Evolutionary conservation across 2,329 filamentous ascomycete species (phyloP).

Genomic region (Zalaria sp.): DNA sequence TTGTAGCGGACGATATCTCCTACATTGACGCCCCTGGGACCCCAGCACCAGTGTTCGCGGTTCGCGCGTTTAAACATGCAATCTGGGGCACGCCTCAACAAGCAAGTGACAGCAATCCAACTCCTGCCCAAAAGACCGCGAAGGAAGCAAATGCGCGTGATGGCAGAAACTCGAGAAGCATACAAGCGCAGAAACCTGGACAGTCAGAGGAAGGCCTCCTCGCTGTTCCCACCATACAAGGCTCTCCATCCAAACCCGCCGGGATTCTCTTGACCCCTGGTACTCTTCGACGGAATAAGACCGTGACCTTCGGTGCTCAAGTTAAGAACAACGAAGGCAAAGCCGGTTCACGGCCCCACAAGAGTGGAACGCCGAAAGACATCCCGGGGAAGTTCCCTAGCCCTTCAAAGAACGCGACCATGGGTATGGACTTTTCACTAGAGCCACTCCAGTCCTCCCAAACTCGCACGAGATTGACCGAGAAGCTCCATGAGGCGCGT

Average conservation of each 20-base stretch:
- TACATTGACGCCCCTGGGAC: slow-evolving; percentile 44
- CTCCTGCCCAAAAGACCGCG: neutral
- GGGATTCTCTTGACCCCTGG: slow-evolving; percentile 52
- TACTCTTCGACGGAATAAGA: slow-evolving; percentile 40
- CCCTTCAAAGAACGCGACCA: slow-evolving; percentile 30
- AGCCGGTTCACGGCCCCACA: slow-evolving; percentile 26
- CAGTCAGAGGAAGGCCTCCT: neutral
- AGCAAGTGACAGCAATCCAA: slow-evolving; percentile 22
- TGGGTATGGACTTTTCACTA: slow-evolving; percentile 11
- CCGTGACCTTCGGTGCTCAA: slow-evolving; percentile 45
- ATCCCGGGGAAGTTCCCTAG: slow-evolving; percentile 35
- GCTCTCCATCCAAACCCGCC: slow-evolving; percentile 32
- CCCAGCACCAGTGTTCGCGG: slow-evolving; percentile 51
- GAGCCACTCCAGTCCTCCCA: neutral
- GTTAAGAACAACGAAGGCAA: slow-evolving; percentile 43
- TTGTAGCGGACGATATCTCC: neutral
- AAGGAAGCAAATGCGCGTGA: neutral
- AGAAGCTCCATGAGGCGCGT: slow-evolving; percentile 28
- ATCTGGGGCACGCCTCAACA: slow-evolving; percentile 49
- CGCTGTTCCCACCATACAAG: neutral
- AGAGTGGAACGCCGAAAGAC: slow-evolving; percentile 33
- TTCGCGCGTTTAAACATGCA: slow-evolving; percentile 51
- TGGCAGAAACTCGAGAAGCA: neutral
- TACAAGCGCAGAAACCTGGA: too few relatives aligned
- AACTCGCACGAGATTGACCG: slow-evolving; percentile 25